These are phyloP conservation scores for Funneliformis geosporum DNA, from an alignment of 192 early-diverging fungal species.

Conservation along the genomic window DNA sequence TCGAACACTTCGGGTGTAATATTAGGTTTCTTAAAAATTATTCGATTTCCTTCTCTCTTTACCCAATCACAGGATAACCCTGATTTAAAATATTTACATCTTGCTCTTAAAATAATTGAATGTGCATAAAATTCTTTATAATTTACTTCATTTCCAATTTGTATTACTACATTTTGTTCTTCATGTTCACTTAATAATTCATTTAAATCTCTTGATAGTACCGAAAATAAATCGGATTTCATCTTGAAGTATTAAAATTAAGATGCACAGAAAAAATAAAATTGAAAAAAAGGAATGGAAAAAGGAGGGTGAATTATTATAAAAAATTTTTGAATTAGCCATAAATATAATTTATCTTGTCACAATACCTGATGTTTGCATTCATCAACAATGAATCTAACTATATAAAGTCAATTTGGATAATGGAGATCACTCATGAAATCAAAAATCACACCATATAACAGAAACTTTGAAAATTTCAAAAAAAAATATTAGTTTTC, in stretches of 20 bases:
- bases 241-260: neutral
- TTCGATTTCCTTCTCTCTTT: neutral
- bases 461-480: too few relatives aligned
- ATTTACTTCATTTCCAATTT: neutral
- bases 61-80: neutral
- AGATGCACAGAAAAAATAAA: too few relatives aligned
- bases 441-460: too few relatives aligned
- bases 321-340: too few relatives aligned
- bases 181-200: neutral
- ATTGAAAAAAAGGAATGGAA: too few relatives aligned
- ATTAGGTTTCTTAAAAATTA: neutral
- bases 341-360: too few relatives aligned
- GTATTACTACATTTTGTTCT: neutral
- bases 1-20: neutral
- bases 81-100: neutral
- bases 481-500: too few relatives aligned
- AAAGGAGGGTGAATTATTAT: too few relatives aligned
- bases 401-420: too few relatives aligned
- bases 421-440: too few relatives aligned
- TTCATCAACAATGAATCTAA: too few relatives aligned
- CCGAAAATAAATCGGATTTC: neutral
- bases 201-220: neutral
- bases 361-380: too few relatives aligned
- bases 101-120: neutral
- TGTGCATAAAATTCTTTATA: neutral